These are phyloP conservation scores for Thuja plicata DNA, from an alignment of 83 land plant species.

Conservation along the genomic window DNA sequence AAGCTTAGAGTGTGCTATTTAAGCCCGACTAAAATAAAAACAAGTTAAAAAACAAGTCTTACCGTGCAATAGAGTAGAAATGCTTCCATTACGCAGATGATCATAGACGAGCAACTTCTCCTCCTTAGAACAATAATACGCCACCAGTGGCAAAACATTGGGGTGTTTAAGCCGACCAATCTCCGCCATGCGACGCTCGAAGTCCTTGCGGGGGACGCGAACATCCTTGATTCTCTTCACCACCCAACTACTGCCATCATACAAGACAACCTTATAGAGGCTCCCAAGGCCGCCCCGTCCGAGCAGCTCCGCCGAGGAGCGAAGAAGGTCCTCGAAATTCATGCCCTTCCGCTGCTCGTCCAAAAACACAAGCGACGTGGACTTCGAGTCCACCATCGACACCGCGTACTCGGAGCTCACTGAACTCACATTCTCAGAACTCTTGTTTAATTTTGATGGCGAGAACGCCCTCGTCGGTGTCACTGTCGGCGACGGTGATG, in stretches of 20 bases:
- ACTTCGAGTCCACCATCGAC: conserved; percentile 20
- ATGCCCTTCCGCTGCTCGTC: conserved; percentile 14
- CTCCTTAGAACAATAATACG: conserved; percentile 45
- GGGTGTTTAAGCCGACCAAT: conserved; percentile 38
- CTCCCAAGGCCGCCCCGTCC: conserved; percentile 49
- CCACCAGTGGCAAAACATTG: conserved; percentile 35
- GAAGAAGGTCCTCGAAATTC: conserved; percentile 44
- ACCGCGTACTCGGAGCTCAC: background rate
- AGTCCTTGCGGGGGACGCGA: conserved; percentile 28
- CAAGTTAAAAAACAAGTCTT: background rate
- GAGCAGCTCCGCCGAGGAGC: conserved; percentile 47
- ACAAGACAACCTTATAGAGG: conserved; percentile 41
- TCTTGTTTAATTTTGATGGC: background rate
- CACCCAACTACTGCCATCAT: conserved; percentile 31
- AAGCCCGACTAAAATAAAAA: too few relatives aligned
- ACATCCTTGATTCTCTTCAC: conserved; percentile 53
- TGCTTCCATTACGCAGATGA: conserved; percentile 33
- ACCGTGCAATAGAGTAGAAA: conserved; percentile 56
- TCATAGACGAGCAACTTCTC: conserved; percentile 61
- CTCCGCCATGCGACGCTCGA: conserved; percentile 38
- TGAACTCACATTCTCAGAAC: background rate
- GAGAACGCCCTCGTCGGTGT: background rate
- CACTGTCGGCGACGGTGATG: background rate
- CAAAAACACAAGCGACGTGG: conserved; percentile 26
- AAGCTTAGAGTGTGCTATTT: too few relatives aligned